Base-by-base conservation (phyloP, 352 stramenopile genomes). In the Phytophthora tubulina region DNA sequence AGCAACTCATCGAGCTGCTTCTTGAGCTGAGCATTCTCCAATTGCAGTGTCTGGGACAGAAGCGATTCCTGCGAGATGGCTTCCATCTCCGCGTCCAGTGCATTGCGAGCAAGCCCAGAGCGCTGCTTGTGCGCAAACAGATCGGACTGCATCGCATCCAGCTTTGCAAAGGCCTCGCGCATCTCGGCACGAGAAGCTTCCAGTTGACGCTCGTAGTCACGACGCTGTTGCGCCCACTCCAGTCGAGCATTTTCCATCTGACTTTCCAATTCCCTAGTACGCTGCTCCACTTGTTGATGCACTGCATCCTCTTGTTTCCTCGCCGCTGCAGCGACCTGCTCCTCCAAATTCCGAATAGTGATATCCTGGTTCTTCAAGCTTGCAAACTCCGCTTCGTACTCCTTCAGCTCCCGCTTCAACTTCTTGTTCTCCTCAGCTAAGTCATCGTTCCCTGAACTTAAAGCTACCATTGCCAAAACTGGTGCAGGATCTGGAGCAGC, bases 281-380 rank as follows among this genome's bases (percentile, higher is more conserved):
- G 80, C 39, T 84, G 74, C 14, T 85, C 68, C 8, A 92, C 87
- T 51, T 92, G 75, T 41, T 85, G 58, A 36, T 94, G 78, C 14
- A 97, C 59, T 3, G 78, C 62, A 30, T 88, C 76, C 1, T 96
- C 91, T 54, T 86, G 84, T 41, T 90, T 84, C 31, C 84, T 73
- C 48, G 97, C 81, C 45, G 98, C 85, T 38, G 90, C 80, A 44
- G 73, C 77, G 53, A 99, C 84, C 53, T 97, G 88, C 46, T 90
- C 88, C 61, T 99, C 93, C n/a, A 99, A 82, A 50, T 97, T 98
- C 3, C 94, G 90, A 77, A 99, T 99, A 41, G 96, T 99, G 67
- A 99, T 98, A 56, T 99, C 96, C 74, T 99, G 96, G 79, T 99
- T 99, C 81, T 99, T 98, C 1, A 99, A 79, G 50, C 79, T 88